Conservation (phyloP, 2,329 filamentous ascomycete species). For the Diaporthe sp. region DNA sequence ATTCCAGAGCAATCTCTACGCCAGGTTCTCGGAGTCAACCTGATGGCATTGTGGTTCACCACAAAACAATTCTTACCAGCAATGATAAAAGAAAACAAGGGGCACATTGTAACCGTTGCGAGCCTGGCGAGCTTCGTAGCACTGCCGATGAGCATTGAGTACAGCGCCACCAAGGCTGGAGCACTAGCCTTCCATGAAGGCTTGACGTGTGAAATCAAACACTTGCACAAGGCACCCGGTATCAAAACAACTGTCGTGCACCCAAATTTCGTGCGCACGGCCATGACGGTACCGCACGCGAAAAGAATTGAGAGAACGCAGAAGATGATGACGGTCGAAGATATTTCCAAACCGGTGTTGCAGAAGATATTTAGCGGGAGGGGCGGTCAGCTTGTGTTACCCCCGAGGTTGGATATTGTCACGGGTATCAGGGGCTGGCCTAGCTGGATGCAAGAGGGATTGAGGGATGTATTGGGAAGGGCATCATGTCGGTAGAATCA, state of each 20-base stretch:
- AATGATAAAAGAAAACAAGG: slow-evolving; percentile 69
- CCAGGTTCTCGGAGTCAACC: slow-evolving; percentile 31
- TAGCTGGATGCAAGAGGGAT: slow-evolving; percentile 50
- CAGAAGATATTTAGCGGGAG: slow-evolving; percentile 62
- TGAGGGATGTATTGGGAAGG: slow-evolving; percentile 45
- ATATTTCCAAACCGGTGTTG: slow-evolving; percentile 61
- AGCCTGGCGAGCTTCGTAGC: slow-evolving; percentile 65
- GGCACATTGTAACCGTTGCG: slow-evolving; percentile 72
- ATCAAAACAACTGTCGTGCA: slow-evolving; percentile 65
- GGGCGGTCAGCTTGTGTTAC: slow-evolving; percentile 62
- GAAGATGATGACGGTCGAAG: slow-evolving; percentile 51
- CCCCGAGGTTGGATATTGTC: slow-evolving; percentile 45
- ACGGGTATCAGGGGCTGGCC: slow-evolving; percentile 56
- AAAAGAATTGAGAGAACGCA: slow-evolving; percentile 45
- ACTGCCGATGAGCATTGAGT: slow-evolving; percentile 69
- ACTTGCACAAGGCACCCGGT: slow-evolving; percentile 63
- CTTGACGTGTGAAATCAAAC: slow-evolving; percentile 59
- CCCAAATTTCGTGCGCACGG: slow-evolving; percentile 61
- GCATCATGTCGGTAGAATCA: not conserved
- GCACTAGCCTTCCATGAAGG: slow-evolving; percentile 71
- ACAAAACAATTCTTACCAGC: slow-evolving; percentile 68
- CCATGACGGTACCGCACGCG: slow-evolving; percentile 54
- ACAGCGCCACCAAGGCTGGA: slow-evolving; percentile 67
- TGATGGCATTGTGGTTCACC: slow-evolving; percentile 58
- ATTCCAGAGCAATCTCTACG: slow-evolving; percentile 58